Evolutionary conservation across 208 protist species (phyloP).

Genomic region (Crithidia expoeki): DNA sequence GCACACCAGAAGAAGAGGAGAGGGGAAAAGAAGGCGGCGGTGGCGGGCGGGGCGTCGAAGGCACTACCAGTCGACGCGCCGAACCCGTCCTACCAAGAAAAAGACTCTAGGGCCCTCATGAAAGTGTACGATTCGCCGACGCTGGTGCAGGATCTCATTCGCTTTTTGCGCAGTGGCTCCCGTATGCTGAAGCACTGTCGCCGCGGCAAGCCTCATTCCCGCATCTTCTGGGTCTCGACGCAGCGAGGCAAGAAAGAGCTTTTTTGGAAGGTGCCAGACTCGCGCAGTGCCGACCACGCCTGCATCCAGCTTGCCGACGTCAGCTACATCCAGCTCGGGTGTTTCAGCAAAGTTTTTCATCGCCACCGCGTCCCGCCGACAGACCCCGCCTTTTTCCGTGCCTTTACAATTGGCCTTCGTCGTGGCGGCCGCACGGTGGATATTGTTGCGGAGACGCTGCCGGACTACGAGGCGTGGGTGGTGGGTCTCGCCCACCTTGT

Average conservation of each 20-base stretch:
- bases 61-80: slow-evolving; percentile 19
- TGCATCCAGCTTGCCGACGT: slow-evolving; percentile 78
- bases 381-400: slow-evolving; percentile 82
- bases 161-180: slow-evolving; percentile 81
- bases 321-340: slow-evolving; percentile 88
- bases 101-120: slow-evolving; percentile 75
- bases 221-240: slow-evolving; percentile 87
- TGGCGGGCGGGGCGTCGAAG: not conserved
- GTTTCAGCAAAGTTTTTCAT: slow-evolving; percentile 91
- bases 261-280: slow-evolving; percentile 77
- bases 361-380: slow-evolving; percentile 65
- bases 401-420: slow-evolving; percentile 88
- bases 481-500: slow-evolving; percentile 86
- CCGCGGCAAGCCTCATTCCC: slow-evolving; percentile 85
- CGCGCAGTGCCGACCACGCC: slow-evolving; percentile 45
- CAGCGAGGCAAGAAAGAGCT: slow-evolving; percentile 56
- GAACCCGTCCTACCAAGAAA: slow-evolving; percentile 35
- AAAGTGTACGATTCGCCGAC: slow-evolving; percentile 87
- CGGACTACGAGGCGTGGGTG: slow-evolving; percentile 95
- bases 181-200: slow-evolving; percentile 93
- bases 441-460: slow-evolving; percentile 81
- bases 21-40: not conserved
- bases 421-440: slow-evolving; percentile 89
- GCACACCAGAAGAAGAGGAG: slow-evolving; percentile 1
- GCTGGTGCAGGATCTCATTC: slow-evolving; percentile 83